These are phyloP conservation scores for Abrus precatorius DNA, from an alignment of 306 rosid species.

Conservation along the genomic window DNA sequence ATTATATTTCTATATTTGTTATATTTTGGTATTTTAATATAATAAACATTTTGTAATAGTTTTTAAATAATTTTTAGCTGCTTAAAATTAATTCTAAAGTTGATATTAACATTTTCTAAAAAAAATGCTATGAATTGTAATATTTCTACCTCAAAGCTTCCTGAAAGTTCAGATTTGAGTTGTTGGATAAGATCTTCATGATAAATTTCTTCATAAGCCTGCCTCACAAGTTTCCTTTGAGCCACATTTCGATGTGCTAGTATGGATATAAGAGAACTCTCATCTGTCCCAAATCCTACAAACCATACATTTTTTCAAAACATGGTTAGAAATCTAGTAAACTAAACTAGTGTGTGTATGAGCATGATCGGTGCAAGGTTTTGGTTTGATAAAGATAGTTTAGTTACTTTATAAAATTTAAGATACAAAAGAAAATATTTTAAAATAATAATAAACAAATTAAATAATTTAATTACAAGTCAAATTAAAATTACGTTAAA, in stretches of 20 bases:
- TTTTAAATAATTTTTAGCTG: too few species aligned
- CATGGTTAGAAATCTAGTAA: not conserved
- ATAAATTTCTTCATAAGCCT: slow-evolving; percentile 60
- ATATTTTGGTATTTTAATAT: too few species aligned
- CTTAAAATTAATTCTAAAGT: too few species aligned
- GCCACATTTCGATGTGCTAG: slow-evolving; percentile 63
- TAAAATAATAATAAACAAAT: not conserved
- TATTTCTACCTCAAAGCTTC: slow-evolving; percentile 58
- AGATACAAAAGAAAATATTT: not conserved
- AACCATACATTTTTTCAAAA: slow-evolving; percentile 1
- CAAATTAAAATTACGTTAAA: not conserved
- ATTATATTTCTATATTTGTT: too few species aligned
- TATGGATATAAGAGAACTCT: slow-evolving; percentile 51
- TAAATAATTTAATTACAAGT: not conserved
- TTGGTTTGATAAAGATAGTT: not conserved
- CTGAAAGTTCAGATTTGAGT: slow-evolving; percentile 66
- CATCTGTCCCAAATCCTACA: slow-evolving; percentile 68
- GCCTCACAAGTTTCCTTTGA: slow-evolving; percentile 60
- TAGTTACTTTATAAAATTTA: not conserved
- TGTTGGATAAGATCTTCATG: slow-evolving; percentile 64
- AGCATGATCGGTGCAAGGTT: not conserved
- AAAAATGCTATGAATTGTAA: not conserved
- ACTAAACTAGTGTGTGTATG: not conserved
- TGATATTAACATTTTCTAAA: too few species aligned
- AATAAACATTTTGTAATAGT: too few species aligned